Conservation (phyloP, 2,329 filamentous ascomycete species). For the Aurifilum marmelostoma region DNA sequence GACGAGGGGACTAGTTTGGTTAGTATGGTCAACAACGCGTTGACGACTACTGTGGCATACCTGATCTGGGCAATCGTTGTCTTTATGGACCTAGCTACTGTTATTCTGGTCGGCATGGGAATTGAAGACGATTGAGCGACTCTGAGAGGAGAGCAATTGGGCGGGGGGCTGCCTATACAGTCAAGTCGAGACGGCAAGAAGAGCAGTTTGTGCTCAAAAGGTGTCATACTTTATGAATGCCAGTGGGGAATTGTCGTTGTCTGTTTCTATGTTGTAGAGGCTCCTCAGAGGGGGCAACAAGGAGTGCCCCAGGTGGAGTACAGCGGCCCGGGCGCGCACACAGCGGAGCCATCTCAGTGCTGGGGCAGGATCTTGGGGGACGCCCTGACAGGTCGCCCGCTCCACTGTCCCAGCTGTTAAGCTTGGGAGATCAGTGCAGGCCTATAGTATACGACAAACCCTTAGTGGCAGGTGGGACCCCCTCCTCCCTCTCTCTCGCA, state of each 20-base stretch:
- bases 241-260: not conserved
- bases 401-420: not conserved
- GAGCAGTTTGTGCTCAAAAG: too few species aligned
- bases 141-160: not conserved
- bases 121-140: constrained; percentile 29
- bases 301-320: not conserved
- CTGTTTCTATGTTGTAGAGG: not conserved
- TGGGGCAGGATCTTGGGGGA: not conserved
- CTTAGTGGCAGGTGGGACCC: not conserved
- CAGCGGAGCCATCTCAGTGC: not conserved
- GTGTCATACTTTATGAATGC: not conserved
- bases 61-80: constrained; percentile 33
- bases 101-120: constrained; percentile 33
- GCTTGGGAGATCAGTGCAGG: not conserved
- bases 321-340: not conserved
- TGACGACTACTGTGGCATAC: constrained; percentile 30
- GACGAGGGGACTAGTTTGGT: constrained; percentile 27
- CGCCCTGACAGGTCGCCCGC: not conserved
- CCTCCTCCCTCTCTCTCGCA: too few species aligned
- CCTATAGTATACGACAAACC: too few species aligned
- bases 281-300: not conserved
- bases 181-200: too few species aligned
- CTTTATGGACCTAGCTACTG: constrained; percentile 34
- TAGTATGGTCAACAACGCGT: constrained; percentile 30
- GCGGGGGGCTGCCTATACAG: too few species aligned